Percentiles rank a stretch among this genome's conserved stretches.
These are phyloP conservation scores for Metschnikowia shivogae DNA, from an alignment of 805 yeast genomes.

Conservation along the genomic window DNA sequence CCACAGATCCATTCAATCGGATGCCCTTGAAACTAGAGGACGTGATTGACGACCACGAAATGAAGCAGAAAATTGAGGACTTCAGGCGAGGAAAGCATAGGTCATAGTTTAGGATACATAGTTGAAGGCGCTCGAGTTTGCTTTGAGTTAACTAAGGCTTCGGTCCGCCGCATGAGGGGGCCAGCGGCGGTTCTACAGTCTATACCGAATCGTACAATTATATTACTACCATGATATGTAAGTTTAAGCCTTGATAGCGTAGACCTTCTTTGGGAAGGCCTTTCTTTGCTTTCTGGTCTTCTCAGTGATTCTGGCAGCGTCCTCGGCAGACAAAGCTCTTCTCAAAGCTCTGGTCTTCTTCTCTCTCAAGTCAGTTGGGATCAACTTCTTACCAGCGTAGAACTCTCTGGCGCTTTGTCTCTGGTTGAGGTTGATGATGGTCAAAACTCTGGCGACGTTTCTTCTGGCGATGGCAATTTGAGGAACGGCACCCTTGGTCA, in stretches of 20 bases:
- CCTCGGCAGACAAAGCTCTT: slow-evolving; percentile 88
- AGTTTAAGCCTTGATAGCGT: slow-evolving; percentile 93
- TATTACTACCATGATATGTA: slow-evolving; percentile 20
- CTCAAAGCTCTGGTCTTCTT: slow-evolving; percentile 99
- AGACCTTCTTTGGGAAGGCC: slow-evolving; percentile 98
- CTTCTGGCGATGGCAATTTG: slow-evolving; percentile 96
- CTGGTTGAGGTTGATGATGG: slow-evolving; percentile 94
- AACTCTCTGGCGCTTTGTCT: slow-evolving; percentile 92
- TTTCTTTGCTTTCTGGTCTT: slow-evolving; percentile 87
- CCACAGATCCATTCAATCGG: slow-evolving; percentile 97
- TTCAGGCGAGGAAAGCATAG: slow-evolving; percentile 45
- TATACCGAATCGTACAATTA: slow-evolving; percentile 18
- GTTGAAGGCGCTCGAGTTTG: too few species aligned
- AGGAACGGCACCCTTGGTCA: slow-evolving; percentile 89
- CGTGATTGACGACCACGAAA: slow-evolving; percentile 71
- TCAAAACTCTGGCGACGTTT: slow-evolving; percentile 97
- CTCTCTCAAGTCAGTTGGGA: slow-evolving; percentile 98
- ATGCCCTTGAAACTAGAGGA: slow-evolving; percentile 87
- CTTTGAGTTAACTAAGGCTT: too few species aligned
- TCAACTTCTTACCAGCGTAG: slow-evolving; percentile 92
- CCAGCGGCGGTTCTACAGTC: not conserved
- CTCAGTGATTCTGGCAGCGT: slow-evolving; percentile 75
- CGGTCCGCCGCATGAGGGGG: not conserved
- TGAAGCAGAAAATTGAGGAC: slow-evolving; percentile 54
- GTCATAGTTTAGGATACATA: not conserved